A percentile compares a stretch with the other conserved stretches of the same genome.
phyloP scores from a whole-genome alignment of 2,329 filamentous ascomycete species.

The Rhynchosporium secalis region DNA sequence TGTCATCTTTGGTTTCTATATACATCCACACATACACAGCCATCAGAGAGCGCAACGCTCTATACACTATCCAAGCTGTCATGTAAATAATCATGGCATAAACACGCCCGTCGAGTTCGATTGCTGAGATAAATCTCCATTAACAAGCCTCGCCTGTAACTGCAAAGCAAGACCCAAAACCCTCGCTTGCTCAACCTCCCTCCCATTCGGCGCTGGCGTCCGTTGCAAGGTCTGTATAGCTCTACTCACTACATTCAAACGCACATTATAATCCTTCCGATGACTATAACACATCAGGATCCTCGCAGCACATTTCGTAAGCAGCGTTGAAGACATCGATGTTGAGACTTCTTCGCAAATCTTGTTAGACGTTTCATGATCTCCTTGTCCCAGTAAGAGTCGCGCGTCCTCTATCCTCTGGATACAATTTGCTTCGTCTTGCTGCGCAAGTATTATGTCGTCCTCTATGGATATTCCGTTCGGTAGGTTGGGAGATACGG shows the following conservation, averaged over 20 bases:
- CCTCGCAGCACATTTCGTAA: conserved; percentile 9
- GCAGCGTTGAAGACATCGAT: not conserved
- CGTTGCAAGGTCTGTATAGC: not conserved
- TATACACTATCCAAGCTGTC: too few relatives aligned
- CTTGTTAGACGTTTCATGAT: not conserved
- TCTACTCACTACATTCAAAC: conserved; percentile 2
- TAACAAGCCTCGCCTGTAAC: not conserved
- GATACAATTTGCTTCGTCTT: not conserved
- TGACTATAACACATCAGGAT: conserved; percentile 4
- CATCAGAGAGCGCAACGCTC: too few relatives aligned
- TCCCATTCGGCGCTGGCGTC: not conserved
- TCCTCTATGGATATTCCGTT: not conserved
- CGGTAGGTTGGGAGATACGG: not conserved
- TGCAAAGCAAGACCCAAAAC: not conserved
- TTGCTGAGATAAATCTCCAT: not conserved
- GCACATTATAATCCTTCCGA: not conserved
- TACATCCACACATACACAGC: too few relatives aligned
- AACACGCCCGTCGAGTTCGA: not conserved
- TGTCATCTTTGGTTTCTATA: too few relatives aligned
- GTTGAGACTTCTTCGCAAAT: conserved; percentile 3
- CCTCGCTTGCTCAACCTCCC: not conserved
- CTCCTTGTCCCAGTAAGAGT: not conserved
- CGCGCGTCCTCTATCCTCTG: conserved; percentile 2
- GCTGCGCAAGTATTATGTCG: not conserved
- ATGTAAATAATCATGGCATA: not conserved